Conservation (phyloP, 2,329 filamentous ascomycete genomes). For the Aureobasidium melanogenum region DNA sequence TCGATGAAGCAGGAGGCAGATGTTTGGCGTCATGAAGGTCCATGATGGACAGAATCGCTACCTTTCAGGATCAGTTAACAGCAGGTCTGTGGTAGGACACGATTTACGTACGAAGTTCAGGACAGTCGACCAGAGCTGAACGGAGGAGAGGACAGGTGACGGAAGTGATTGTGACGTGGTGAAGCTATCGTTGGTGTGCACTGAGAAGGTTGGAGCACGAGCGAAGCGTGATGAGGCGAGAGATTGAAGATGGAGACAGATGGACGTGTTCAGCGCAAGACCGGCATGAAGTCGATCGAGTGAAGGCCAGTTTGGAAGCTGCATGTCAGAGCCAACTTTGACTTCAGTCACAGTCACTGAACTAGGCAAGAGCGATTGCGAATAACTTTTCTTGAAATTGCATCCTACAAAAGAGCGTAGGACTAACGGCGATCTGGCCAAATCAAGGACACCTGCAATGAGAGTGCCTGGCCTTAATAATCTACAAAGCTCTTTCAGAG, state of each 20-base stretch:
- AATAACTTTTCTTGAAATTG: slow-evolving; percentile 8
- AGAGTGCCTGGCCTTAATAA: slow-evolving; percentile 4
- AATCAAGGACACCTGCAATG: neutral
- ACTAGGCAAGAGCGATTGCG: neutral
- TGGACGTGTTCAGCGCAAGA: too few species aligned
- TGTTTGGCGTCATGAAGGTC: neutral
- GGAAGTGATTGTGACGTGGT: neutral
- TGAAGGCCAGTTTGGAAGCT: neutral
- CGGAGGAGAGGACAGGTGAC: neutral
- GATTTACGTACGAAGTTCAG: neutral
- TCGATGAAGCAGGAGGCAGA: neutral
- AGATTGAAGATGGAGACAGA: too few species aligned
- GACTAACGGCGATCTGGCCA: slow-evolving; percentile 8
- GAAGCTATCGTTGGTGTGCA: neutral
- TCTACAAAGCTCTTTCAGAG: slow-evolving; percentile 10
- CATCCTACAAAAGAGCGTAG: slow-evolving; percentile 10
- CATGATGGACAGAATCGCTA: neutral
- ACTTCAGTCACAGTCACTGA: neutral
- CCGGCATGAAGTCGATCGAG: neutral
- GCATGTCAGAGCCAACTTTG: too few species aligned
- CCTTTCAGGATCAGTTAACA: neutral
- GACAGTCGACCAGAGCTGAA: neutral
- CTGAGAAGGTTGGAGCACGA: too few species aligned
- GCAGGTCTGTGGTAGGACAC: neutral
- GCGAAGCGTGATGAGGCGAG: too few species aligned